phyloP scores from a whole-genome alignment of 805 yeast genomes.

The Suhomyces canberraensis region DNA sequence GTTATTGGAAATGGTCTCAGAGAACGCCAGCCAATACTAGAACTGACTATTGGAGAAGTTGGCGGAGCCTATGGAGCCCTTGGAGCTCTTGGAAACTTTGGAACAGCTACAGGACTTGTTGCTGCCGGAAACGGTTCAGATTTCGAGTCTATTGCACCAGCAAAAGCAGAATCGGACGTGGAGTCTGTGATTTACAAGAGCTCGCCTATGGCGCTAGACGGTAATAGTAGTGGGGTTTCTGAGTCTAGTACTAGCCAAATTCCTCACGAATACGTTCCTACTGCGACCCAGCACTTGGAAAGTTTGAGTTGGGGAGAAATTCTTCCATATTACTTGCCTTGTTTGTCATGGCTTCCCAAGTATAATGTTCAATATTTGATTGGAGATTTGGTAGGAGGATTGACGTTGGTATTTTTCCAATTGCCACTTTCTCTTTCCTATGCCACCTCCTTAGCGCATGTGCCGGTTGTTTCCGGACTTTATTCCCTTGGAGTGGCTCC shows the following conservation, averaged over 20 bases:
- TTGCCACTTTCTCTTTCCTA: slow-evolving; percentile 68
- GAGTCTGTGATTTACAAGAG: not conserved
- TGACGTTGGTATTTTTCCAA: slow-evolving; percentile 86
- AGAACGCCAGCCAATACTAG: slow-evolving; percentile 17
- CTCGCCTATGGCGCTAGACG: not conserved
- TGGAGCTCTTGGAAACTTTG: no score
- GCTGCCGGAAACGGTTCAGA: no score
- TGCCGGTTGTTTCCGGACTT: slow-evolving; percentile 40
- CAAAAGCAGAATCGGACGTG: no score
- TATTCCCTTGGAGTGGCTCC: slow-evolving; percentile 40
- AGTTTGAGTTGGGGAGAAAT: slow-evolving; percentile 26
- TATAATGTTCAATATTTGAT: slow-evolving; percentile 42
- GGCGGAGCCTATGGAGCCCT: no score
- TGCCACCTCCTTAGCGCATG: slow-evolving; percentile 41
- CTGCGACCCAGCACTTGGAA: slow-evolving; percentile 17
- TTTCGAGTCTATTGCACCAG: no score
- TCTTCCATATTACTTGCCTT: slow-evolving; percentile 65
- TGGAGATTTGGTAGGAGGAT: slow-evolving; percentile 76
- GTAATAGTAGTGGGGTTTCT: not conserved
- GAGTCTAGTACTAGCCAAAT: not conserved
- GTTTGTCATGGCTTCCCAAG: slow-evolving; percentile 61
- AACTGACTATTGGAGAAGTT: no score
- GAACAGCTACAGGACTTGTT: no score
- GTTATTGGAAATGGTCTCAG: slow-evolving; percentile 10
- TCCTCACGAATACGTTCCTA: slow-evolving; percentile 21